Conservation (phyloP, 495 filamentous ascomycete species). For the Trypethelium eluteriae region DNA sequence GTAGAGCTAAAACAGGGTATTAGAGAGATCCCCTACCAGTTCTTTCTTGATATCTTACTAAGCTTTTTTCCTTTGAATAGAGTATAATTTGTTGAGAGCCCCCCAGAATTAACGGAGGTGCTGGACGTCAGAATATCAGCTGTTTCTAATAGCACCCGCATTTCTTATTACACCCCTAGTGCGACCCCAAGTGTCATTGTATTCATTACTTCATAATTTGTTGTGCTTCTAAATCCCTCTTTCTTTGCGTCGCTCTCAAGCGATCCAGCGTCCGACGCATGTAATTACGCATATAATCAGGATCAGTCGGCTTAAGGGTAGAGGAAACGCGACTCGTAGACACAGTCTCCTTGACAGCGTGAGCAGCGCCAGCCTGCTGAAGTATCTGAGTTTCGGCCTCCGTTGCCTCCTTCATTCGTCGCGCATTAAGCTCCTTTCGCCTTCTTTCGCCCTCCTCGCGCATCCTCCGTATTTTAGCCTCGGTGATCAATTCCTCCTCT, state of each 20-base stretch:
- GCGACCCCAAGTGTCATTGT: too few species aligned
- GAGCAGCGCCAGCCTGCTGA: not conserved
- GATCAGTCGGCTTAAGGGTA: not conserved
- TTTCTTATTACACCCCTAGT: too few species aligned
- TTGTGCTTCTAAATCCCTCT: not conserved
- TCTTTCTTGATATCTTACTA: too few species aligned
- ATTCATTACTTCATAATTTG: not conserved
- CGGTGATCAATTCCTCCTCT: conserved; percentile 45
- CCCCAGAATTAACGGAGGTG: too few species aligned
- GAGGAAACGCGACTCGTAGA: conserved; percentile 1
- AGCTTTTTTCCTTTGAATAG: too few species aligned
- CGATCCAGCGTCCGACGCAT: not conserved
- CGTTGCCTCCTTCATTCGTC: conserved; percentile 23
- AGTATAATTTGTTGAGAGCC: too few species aligned
- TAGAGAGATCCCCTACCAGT: too few species aligned
- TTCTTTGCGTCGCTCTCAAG: not conserved
- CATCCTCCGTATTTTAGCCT: conserved; percentile 55
- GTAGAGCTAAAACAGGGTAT: too few species aligned
- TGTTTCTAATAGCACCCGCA: too few species aligned
- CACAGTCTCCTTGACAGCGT: not conserved
- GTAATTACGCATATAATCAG: conserved; percentile 1
- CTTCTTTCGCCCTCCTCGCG: conserved; percentile 52
- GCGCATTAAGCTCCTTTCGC: conserved; percentile 35
- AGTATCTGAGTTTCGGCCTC: not conserved
- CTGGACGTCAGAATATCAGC: too few species aligned